Conservation (phyloP, 2,329 filamentous ascomycete species). For the Ophiobolus disseminans region DNA sequence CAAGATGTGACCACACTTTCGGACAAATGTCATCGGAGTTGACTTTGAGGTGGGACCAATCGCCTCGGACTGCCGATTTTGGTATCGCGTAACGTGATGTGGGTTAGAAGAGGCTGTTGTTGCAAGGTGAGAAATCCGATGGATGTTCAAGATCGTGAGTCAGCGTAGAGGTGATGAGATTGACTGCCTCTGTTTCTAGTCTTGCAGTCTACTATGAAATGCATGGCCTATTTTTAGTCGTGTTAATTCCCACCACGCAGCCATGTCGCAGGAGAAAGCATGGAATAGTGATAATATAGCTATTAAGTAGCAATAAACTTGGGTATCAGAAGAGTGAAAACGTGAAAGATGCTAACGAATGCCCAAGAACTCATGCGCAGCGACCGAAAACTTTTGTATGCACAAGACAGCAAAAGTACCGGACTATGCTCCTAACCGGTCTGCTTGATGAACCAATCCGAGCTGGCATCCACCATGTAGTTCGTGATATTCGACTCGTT, state of each 20-base stretch:
- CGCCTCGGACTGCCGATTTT: conserved; percentile 11
- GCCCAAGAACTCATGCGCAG: too few species aligned
- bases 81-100: conserved; percentile 19
- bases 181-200: too few species aligned
- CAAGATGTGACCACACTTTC: too few species aligned
- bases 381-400: conserved; percentile 4
- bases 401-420: not conserved
- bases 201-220: too few species aligned
- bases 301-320: not conserved
- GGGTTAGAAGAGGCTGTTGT: not conserved
- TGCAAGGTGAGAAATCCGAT: not conserved
- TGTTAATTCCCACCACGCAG: too few species aligned
- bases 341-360: too few species aligned
- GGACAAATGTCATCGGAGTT: not conserved
- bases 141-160: not conserved
- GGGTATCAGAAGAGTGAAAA: conserved; percentile 7
- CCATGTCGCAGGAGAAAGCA: too few species aligned
- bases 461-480: conserved; percentile 76
- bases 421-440: conserved; percentile 10
- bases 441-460: conserved; percentile 70
- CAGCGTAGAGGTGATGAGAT: not conserved
- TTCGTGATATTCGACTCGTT: conserved; percentile 81
- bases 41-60: not conserved
- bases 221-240: too few species aligned
- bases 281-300: not conserved